Conservation (phyloP, 2,329 filamentous ascomycete genomes). For the Monosporascus sp. region DNA sequence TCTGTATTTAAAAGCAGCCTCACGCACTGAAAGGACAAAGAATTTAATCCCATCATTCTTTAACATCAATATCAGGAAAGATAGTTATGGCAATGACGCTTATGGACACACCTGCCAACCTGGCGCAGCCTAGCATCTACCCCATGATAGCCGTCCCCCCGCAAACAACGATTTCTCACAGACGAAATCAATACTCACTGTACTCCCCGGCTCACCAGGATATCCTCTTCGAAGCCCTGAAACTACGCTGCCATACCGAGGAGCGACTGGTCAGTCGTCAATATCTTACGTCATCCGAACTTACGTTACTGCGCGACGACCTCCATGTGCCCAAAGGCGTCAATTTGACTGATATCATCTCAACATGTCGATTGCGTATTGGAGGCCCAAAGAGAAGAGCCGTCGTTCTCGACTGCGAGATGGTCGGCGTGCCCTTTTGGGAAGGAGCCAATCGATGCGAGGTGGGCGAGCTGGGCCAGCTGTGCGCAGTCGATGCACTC, state of each 20-base stretch:
- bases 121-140: background rate
- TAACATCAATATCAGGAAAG: too few species aligned
- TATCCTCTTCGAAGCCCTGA: background rate
- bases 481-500: constrained; percentile 35
- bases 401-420: constrained; percentile 43
- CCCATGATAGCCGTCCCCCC: background rate
- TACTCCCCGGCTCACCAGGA: background rate
- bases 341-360: background rate
- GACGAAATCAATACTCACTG: background rate
- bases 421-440: constrained; percentile 30
- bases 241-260: background rate
- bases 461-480: constrained; percentile 13
- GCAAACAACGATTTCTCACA: background rate
- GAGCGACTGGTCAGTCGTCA: background rate
- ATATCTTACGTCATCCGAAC: background rate
- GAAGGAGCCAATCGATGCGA: background rate
- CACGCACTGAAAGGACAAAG: too few species aligned
- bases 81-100: too few species aligned
- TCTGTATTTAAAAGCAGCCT: too few species aligned
- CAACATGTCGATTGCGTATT: background rate
- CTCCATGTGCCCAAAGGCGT: background rate
- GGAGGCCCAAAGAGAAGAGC: constrained; percentile 19
- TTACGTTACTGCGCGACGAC: background rate
- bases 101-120: background rate
- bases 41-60: too few species aligned